Evolutionary conservation across 805 yeast genomes (phyloP), one percentile per base, ranked within the genome.

Genomic region (Candida sanyiensis): DNA sequence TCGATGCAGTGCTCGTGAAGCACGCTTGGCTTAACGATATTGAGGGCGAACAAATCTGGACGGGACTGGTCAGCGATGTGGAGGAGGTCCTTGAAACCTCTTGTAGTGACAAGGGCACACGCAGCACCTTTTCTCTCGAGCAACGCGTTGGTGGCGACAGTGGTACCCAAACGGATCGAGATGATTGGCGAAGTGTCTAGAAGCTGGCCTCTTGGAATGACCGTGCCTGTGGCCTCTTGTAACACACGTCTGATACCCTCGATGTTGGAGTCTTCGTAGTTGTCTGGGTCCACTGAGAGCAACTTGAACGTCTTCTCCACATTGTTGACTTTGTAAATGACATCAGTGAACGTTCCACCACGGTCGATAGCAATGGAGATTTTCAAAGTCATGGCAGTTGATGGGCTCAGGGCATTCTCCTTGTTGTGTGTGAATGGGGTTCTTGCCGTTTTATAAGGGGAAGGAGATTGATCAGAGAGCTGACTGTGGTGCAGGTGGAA

Each of bases 111-210:
- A 27, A 72, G 51, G 5, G 72, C 67, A 34, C 71, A 73, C 26
- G 53, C 51, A 2, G 69, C 75, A 39, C 78, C 78, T 49, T 72
- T 70, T 42, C 77, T 57, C 46, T 72, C 77, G 35, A 72, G 58
- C 32, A 72, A 56, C 0, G 78, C 78, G 50, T 72, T 72, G 26
- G 78, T 72, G 5, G 78, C 77, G 7, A 70, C 75, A 1, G 75
- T 70, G 22, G 75, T 70, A 3, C 75, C 75, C 61, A 70, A 57
- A 23, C 73, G 54, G 33, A 70, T 68, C 23, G 66, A 61, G 7
- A 63, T 62, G 29, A 70, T 67, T 4, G 52, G 45, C 12, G 63
- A 61, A 4, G 70, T 51, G 22, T 60, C 62, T 31, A 70, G 52
- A 6, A 52, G 54, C 19, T 47, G 43, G 2, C 53, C 54, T 36